Evolutionary conservation across 768 basidiomycete species (phyloP), one percentile per base, ranked within the genome.

Genomic region (Guyanaporus albipodus): DNA sequence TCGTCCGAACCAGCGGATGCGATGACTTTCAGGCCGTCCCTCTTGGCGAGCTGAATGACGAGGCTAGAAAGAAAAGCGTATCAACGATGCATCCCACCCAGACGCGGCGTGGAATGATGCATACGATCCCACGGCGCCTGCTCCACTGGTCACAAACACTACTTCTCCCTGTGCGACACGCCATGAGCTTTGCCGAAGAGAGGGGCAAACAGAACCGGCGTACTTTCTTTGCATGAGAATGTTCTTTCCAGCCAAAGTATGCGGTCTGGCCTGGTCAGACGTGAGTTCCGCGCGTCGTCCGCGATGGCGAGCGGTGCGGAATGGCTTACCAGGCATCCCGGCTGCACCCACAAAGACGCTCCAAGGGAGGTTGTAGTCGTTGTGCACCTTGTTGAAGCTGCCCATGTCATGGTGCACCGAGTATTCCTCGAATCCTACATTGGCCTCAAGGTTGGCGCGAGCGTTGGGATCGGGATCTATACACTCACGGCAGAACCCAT

Each of bases 1-100:
- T 84, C 81, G n/a, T 87, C 83, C 0, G 78, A 77, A 2, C 87
- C 84, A 0, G 83, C 81, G 1, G 80, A 84, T 0, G 77, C 82
- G 39, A 90, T 83, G 31, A 88, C 86, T 54, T 81, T 83, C 19
- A 74, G 57, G 4, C 77, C 77, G n/a, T 76, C 72, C 0, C 55
- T 52, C 41, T 80, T 79, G 0, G 78, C 76, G 6, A 78, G 59
- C 46, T 80, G 78, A 36, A 77, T 72, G 17, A 78, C 74, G 11
- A 78, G 36, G 1, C 75, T 77, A 29, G n/a, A n/a, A n/a, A n/a
- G n/a, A n/a, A n/a, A n/a, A n/a, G n/a, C n/a, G n/a, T n/a, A n/a
- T n/a, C n/a, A n/a, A n/a, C n/a, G n/a, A n/a, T n/a, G n/a, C n/a
- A n/a, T n/a, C n/a, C n/a, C n/a, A n/a, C n/a, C n/a, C n/a, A n/a